Conservation (phyloP, 2,329 filamentous ascomycete genomes). For the Aspergillus spinulosporus region DNA sequence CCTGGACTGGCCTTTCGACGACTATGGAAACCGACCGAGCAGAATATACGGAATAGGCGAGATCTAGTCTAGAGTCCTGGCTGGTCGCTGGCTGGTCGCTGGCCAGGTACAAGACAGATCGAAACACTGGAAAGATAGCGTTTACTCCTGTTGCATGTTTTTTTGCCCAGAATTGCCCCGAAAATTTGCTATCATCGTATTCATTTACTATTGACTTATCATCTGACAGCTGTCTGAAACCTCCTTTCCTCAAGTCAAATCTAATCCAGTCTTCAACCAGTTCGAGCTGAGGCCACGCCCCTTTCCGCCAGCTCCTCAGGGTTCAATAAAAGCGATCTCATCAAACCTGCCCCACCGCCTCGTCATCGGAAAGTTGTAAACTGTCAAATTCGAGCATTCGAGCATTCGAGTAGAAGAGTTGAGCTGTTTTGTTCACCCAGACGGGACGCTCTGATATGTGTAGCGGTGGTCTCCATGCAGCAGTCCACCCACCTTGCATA, state of each 20-base stretch:
- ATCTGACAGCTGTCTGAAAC: neutral
- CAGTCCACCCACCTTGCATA: neutral
- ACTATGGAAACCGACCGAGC: neutral
- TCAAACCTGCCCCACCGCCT: constrained; percentile 19
- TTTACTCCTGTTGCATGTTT: neutral
- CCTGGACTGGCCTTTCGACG: neutral
- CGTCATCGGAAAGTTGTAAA: constrained; percentile 12
- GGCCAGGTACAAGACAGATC: no score
- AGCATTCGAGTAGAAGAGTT: neutral
- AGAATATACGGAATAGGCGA: neutral
- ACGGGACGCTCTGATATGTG: neutral
- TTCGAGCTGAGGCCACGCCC: neutral
- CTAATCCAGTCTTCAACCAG: neutral
- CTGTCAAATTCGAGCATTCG: neutral
- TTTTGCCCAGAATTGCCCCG: neutral
- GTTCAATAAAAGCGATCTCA: constrained; percentile 19
- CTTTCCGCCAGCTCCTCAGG: constrained; percentile 8
- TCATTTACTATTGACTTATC: neutral
- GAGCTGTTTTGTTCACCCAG: neutral
- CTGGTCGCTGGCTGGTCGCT: no score
- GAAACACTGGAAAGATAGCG: neutral
- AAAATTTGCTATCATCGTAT: neutral
- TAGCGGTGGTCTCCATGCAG: neutral
- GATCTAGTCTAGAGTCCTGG: no score
- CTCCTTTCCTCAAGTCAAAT: constrained; percentile 2